phyloP scores from a whole-genome alignment of 768 basidiomycete genomes.

The Roridomyces roridus region DNA sequence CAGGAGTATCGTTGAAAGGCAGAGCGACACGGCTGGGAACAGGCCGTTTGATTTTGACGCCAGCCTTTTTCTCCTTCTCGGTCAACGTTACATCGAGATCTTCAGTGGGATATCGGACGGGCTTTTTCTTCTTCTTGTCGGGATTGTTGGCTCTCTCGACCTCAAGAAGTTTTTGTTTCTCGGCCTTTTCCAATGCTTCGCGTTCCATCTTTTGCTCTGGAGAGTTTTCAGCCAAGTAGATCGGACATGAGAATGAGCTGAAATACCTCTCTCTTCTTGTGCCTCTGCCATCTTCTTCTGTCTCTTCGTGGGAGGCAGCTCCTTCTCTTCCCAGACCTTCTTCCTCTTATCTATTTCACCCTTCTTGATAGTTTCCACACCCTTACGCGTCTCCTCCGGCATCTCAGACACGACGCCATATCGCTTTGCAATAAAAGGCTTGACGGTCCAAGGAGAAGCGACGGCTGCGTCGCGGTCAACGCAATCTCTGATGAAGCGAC shows the following conservation, averaged over 20 bases:
- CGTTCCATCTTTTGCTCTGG: constrained; percentile 67
- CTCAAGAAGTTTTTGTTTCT: constrained; percentile 67
- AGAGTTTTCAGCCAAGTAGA: constrained; percentile 32
- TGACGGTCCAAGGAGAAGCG: constrained; percentile 96
- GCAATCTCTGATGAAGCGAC: constrained; percentile 95
- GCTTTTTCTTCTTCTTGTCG: constrained; percentile 88
- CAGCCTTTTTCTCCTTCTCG: constrained; percentile 85
- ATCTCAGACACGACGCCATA: constrained; percentile 88
- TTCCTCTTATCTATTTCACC: constrained; percentile 93
- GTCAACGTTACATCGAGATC: constrained; percentile 83
- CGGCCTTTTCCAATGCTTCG: constrained; percentile 73
- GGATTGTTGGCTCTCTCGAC: constrained; percentile 72
- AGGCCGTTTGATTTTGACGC: constrained; percentile 72
- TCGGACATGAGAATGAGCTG: not conserved
- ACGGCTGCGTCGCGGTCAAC: constrained; percentile 92
- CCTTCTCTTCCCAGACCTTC: constrained; percentile 89
- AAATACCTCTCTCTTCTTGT: constrained; percentile 76
- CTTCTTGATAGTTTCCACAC: constrained; percentile 81
- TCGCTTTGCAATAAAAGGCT: constrained; percentile 79
- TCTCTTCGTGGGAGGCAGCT: constrained; percentile 81
- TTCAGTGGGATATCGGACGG: constrained; percentile 91
- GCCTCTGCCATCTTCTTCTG: constrained; percentile 79
- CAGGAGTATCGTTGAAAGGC: constrained; percentile 70
- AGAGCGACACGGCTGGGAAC: constrained; percentile 63
- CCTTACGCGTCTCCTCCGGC: constrained; percentile 83